These are phyloP conservation scores for Rheum nobile DNA, from an alignment of 148 eudicot genomes.

Conservation along the genomic window DNA sequence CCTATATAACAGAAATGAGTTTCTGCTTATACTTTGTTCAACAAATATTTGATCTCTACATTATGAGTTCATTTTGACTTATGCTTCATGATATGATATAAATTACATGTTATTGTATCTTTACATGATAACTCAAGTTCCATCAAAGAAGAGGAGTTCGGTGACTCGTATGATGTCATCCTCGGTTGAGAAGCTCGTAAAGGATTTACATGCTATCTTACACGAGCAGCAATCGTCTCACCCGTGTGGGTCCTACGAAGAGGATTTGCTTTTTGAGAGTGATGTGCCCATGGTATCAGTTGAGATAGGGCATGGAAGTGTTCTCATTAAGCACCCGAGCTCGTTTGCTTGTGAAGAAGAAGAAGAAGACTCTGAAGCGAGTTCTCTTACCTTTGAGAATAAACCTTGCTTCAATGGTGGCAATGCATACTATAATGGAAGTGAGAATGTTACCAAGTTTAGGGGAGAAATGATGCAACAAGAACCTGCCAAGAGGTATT, in stretches of 20 bases:
- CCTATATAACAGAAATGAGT: no score
- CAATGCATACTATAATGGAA: slow-evolving; percentile 25
- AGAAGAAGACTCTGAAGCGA: slow-evolving; percentile 98
- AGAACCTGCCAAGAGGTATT: slow-evolving; percentile 48
- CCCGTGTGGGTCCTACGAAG: slow-evolving; percentile 69
- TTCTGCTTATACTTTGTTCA: no score
- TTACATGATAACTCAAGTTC: slow-evolving; percentile 59
- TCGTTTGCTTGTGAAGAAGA: slow-evolving; percentile 73
- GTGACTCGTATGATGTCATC: slow-evolving; percentile 64
- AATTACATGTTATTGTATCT: not conserved
- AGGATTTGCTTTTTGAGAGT: slow-evolving; percentile 80
- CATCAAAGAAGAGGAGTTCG: slow-evolving; percentile 86
- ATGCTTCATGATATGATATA: not conserved
- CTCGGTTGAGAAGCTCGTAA: slow-evolving; percentile 82
- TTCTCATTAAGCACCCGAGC: slow-evolving; percentile 86
- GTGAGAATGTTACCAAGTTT: slow-evolving; percentile 20
- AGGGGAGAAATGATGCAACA: slow-evolving; percentile 21
- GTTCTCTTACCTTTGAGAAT: slow-evolving; percentile 82
- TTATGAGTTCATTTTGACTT: not conserved
- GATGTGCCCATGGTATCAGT: slow-evolving; percentile 93
- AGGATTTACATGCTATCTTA: slow-evolving; percentile 67
- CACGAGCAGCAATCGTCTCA: slow-evolving; percentile 59
- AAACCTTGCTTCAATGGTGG: slow-evolving; percentile 30
- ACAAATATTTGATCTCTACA: not conserved
- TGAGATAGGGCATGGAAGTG: slow-evolving; percentile 99